These are phyloP conservation scores for Arachnomyces sp. DNA, from an alignment of 2,329 filamentous ascomycete genomes.

Conservation along the genomic window DNA sequence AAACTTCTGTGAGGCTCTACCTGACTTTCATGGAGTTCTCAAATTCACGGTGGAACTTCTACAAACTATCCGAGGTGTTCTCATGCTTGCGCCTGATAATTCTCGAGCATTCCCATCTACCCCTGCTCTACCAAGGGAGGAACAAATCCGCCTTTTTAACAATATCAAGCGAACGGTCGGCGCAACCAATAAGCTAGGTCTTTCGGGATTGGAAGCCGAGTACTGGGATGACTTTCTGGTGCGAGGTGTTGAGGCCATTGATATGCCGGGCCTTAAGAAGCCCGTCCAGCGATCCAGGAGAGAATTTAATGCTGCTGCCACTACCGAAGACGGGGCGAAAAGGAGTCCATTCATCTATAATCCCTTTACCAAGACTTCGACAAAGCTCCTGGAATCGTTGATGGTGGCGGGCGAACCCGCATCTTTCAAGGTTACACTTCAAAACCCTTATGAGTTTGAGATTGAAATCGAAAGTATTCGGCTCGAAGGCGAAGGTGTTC, in stretches of 20 bases:
- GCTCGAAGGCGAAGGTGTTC: constrained; percentile 63
- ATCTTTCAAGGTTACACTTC: constrained; percentile 71
- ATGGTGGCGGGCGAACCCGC: constrained; percentile 72
- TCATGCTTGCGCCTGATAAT: constrained; percentile 59
- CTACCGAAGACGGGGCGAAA: constrained; percentile 25
- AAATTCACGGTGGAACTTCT: constrained; percentile 78
- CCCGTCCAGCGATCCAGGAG: constrained; percentile 56
- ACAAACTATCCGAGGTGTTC: constrained; percentile 64
- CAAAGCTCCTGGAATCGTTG: constrained; percentile 52
- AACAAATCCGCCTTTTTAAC: constrained; percentile 73
- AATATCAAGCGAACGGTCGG: constrained; percentile 78
- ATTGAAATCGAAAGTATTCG: constrained; percentile 76
- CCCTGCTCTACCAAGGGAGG: constrained; percentile 65
- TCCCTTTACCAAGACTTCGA: constrained; percentile 67
- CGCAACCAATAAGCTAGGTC: constrained; percentile 66
- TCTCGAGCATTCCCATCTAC: constrained; percentile 50
- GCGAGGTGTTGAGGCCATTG: constrained; percentile 63
- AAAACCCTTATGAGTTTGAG: constrained; percentile 92
- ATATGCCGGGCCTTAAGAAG: constrained; percentile 49
- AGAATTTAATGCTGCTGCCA: constrained; percentile 40
- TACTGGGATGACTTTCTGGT: constrained; percentile 98
- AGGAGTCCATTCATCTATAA: constrained; percentile 90
- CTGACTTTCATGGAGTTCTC: constrained; percentile 84
- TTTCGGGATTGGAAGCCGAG: constrained; percentile 62
- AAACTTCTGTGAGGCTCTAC: constrained; percentile 85